These are phyloP conservation scores for Trichoderma simmonsii DNA, from an alignment of 2,329 filamentous ascomycete genomes.

Conservation along the genomic window DNA sequence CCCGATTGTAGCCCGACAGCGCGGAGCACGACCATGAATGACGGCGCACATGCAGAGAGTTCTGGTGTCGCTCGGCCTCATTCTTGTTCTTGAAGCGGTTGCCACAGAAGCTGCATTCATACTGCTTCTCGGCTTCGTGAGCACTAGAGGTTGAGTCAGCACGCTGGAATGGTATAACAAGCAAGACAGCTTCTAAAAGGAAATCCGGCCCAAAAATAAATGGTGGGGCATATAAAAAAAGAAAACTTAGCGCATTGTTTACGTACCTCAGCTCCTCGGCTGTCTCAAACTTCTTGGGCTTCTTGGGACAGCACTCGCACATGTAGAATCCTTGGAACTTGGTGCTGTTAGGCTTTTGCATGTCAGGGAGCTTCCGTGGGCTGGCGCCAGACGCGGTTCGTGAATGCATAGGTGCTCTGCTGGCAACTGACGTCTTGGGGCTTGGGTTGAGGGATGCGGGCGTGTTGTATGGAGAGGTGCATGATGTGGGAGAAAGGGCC, in stretches of 20 bases:
- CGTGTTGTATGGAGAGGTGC: conserved; percentile 49
- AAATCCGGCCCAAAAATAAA: neutral
- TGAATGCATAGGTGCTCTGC: conserved; percentile 40
- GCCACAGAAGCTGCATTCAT: conserved; percentile 85
- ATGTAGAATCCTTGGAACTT: conserved; percentile 58
- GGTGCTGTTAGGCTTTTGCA: conserved; percentile 45
- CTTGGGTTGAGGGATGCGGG: conserved; percentile 49
- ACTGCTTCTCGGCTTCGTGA: conserved; percentile 94
- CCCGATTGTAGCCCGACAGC: conserved; percentile 71
- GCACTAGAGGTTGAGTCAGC: conserved; percentile 49
- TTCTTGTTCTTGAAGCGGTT: conserved; percentile 99
- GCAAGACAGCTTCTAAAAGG: neutral
- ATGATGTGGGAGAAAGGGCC: conserved; percentile 50
- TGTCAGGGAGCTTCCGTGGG: conserved; percentile 50
- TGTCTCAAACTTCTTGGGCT: conserved; percentile 91
- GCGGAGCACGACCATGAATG: conserved; percentile 98
- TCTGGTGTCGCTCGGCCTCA: conserved; percentile 93
- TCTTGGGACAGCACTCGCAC: conserved; percentile 95
- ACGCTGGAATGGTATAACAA: neutral
- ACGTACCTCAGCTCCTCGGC: conserved; percentile 75
- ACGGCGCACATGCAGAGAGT: conserved; percentile 84
- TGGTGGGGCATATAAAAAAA: neutral
- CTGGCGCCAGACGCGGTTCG: conserved; percentile 48
- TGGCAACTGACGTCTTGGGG: conserved; percentile 45
- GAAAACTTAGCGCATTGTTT: neutral